These are phyloP conservation scores for Obba rivulosa DNA, from an alignment of 768 basidiomycete species.

Conservation along the genomic window DNA sequence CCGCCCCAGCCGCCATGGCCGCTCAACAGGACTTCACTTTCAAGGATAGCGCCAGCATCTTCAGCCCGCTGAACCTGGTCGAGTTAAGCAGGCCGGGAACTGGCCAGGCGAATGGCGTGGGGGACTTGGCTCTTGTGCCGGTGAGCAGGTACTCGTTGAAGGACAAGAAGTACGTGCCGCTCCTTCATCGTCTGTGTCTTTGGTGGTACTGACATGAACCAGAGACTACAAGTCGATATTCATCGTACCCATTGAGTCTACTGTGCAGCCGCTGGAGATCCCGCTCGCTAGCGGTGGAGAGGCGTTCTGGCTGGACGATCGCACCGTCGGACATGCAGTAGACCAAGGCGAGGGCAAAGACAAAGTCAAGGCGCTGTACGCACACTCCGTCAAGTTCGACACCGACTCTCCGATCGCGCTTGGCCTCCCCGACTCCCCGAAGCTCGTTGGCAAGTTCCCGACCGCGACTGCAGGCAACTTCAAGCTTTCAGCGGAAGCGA, in stretches of 20 bases:
- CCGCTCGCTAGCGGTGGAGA: conserved; percentile 67
- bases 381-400: conserved; percentile 47
- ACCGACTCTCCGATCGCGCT: conserved; percentile 27
- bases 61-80: conserved; percentile 70
- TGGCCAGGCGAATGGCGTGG: conserved; percentile 62
- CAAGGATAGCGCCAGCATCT: conserved; percentile 51
- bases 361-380: conserved; percentile 52
- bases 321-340: conserved; percentile 68
- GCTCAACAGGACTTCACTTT: conserved; percentile 43
- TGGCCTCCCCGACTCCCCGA: conserved; percentile 31
- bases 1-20: neutral
- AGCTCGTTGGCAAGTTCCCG: conserved; percentile 60
- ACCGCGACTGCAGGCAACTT: conserved; percentile 68
- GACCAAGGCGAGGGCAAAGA: conserved; percentile 43
- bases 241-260: conserved; percentile 52
- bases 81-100: conserved; percentile 60
- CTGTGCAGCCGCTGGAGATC: conserved; percentile 45
- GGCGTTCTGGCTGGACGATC: conserved; percentile 71
- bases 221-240: conserved; percentile 71
- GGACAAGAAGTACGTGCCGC: conserved; percentile 58
- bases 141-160: conserved; percentile 66
- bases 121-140: conserved; percentile 63
- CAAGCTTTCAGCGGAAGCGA: conserved; percentile 50
- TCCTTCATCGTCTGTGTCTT: neutral
- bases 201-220: neutral